Conservation (phyloP, 2,329 filamentous ascomycete genomes). For the Talaromyces sp. region DNA sequence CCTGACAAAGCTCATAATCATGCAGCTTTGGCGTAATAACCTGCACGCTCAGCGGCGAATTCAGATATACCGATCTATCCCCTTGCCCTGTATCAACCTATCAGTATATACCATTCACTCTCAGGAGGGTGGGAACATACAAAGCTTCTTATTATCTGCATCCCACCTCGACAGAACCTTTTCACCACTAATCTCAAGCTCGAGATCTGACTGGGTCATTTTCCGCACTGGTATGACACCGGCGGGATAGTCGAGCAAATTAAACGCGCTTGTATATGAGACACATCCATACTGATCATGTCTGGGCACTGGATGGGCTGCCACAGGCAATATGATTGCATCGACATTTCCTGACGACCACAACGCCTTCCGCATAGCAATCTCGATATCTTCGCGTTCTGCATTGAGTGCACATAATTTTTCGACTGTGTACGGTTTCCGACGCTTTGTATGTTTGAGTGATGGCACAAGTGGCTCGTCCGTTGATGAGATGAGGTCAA, state of each 20-base stretch:
- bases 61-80: constrained; percentile 53
- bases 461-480: constrained; percentile 59
- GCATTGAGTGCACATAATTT: constrained; percentile 54
- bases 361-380: constrained; percentile 52
- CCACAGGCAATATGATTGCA: constrained; percentile 61
- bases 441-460: constrained; percentile 52
- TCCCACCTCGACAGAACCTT: constrained; percentile 54
- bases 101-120: neutral
- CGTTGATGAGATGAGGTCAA: constrained; percentile 55
- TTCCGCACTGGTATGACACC: constrained; percentile 55
- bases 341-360: constrained; percentile 53
- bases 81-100: constrained; percentile 45
- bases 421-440: constrained; percentile 48
- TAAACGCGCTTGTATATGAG: constrained; percentile 60
- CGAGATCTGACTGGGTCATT: constrained; percentile 46
- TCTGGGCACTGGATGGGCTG: constrained; percentile 60
- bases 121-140: constrained; percentile 34
- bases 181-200: constrained; percentile 47
- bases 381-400: constrained; percentile 51
- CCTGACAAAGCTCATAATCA: constrained; percentile 52
- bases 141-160: constrained; percentile 56
- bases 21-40: constrained; percentile 54
- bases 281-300: constrained; percentile 62
- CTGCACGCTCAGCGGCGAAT: constrained; percentile 55
- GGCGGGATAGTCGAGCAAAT: constrained; percentile 61